These are phyloP conservation scores for Clonostachys sp. DNA, from an alignment of 2,329 filamentous ascomycete genomes.

Conservation along the genomic window DNA sequence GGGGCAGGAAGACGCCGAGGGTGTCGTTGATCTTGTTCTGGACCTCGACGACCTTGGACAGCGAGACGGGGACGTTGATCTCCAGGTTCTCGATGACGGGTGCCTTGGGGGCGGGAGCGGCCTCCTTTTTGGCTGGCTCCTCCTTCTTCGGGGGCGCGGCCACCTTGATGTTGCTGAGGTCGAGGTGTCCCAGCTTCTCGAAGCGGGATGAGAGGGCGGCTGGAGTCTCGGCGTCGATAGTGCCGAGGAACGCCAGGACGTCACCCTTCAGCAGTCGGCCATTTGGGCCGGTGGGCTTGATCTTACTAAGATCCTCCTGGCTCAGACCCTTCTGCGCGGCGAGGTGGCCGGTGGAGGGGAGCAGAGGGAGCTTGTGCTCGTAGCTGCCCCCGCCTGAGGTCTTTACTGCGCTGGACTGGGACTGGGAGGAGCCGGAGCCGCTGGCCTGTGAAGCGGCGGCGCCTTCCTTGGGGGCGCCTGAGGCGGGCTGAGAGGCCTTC, in stretches of 20 bases:
- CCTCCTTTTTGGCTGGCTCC: constrained; percentile 27
- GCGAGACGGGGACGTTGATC: constrained; percentile 71
- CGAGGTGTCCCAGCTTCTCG: constrained; percentile 74
- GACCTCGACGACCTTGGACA: constrained; percentile 72
- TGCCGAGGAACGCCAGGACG: constrained; percentile 83
- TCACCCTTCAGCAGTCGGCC: constrained; percentile 93
- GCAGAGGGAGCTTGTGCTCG: constrained; percentile 67
- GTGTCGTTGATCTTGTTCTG: constrained; percentile 76
- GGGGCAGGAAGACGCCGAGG: constrained; percentile 74
- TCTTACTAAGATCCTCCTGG: constrained; percentile 71
- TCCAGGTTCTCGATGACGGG: constrained; percentile 43
- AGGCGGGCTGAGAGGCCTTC: constrained; percentile 18
- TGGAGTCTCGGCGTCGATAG: constrained; percentile 69
- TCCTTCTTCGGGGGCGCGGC: constrained; percentile 42
- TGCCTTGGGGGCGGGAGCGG: constrained; percentile 18
- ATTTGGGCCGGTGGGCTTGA: constrained; percentile 81
- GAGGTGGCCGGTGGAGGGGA: constrained; percentile 80
- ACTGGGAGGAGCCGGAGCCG: neutral
- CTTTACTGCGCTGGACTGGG: constrained; percentile 11
- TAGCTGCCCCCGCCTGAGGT: constrained; percentile 42
- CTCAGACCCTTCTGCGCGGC: constrained; percentile 75
- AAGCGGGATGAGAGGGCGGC: constrained; percentile 66
- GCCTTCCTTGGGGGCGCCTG: constrained; percentile 13
- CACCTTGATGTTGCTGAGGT: constrained; percentile 93
- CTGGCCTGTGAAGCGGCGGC: constrained; percentile 5